Conservation (phyloP, 768 basidiomycete genomes). For the Auricularia cornea region DNA sequence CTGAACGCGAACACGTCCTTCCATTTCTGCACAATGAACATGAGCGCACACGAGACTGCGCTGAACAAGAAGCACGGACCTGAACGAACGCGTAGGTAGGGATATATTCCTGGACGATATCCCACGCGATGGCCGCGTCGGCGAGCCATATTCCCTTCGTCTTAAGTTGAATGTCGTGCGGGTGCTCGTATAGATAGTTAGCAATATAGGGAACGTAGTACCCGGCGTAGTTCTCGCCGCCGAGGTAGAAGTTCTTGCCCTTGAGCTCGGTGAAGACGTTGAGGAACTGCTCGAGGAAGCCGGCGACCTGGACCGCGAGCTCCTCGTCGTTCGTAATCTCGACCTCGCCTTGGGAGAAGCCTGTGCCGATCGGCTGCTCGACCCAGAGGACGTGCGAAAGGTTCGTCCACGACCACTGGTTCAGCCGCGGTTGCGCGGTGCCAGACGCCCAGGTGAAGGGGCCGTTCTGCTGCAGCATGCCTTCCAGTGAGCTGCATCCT, state of each 20-base stretch:
- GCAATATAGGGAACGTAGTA: constrained; percentile 19
- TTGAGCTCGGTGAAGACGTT: constrained; percentile 14
- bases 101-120: constrained; percentile 15
- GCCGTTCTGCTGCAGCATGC: constrained; percentile 11
- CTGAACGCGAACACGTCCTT: constrained; percentile 46
- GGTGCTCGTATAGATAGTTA: constrained; percentile 17
- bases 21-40: constrained; percentile 22
- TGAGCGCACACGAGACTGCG: neutral
- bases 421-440: neutral
- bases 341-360: neutral
- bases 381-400: constrained; percentile 12
- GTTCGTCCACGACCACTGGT: constrained; percentile 13
- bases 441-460: constrained; percentile 1
- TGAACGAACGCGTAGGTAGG: constrained; percentile 14
- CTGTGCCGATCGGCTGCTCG: constrained; percentile 14
- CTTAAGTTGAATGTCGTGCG: constrained; percentile 11
- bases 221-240: constrained; percentile 9
- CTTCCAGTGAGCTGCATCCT: constrained; percentile 11
- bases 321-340: constrained; percentile 10
- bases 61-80: neutral
- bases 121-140: constrained; percentile 14
- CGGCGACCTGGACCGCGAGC: constrained; percentile 14
- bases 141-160: constrained; percentile 16
- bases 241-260: constrained; percentile 14
- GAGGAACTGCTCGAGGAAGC: constrained; percentile 14